These are phyloP conservation scores for Gonium pectorale DNA, from an alignment of 139 green algal species.

Conservation along the genomic window DNA sequence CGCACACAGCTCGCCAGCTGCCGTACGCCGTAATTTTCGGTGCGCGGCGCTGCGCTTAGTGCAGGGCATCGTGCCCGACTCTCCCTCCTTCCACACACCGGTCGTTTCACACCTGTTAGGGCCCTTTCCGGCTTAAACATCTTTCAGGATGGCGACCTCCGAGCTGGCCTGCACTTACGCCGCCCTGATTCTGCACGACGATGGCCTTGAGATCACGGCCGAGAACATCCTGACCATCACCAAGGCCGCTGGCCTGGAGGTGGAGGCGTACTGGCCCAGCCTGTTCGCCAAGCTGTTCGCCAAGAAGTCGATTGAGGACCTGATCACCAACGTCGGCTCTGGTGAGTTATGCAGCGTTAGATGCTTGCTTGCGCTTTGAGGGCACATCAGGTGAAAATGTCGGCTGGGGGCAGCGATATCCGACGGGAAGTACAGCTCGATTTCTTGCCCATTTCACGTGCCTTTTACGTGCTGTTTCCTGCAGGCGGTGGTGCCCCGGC, in stretches of 20 bases:
- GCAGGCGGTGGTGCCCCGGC: conserved; percentile 66
- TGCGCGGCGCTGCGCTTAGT: background rate
- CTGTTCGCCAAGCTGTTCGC: conserved; percentile 98
- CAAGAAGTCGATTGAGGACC: conserved; percentile 94
- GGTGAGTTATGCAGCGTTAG: conserved; percentile 67
- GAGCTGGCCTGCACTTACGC: conserved; percentile 91
- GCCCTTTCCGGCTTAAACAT: conserved; percentile 74
- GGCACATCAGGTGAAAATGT: no score
- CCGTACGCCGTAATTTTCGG: background rate
- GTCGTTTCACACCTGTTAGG: conserved; percentile 59
- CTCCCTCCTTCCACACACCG: conserved; percentile 9
- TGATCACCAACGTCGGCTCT: conserved; percentile 97
- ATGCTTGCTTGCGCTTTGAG: no score
- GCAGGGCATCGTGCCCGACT: background rate
- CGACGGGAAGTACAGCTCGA: no score
- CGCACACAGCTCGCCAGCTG: background rate
- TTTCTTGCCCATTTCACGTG: no score
- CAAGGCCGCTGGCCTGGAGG: conserved; percentile 75
- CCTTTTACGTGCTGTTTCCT: no score
- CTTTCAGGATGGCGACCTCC: conserved; percentile 72
- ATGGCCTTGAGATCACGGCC: conserved; percentile 93
- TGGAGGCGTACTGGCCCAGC: conserved; percentile 97
- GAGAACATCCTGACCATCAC: conserved; percentile 95
- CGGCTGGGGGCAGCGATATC: no score
- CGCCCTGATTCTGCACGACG: conserved; percentile 96